A percentile compares a stretch with the other conserved stretches of the same genome.
phyloP scores from a whole-genome alignment of 805 yeast genomes.

The Priceomyces carsonii region DNA sequence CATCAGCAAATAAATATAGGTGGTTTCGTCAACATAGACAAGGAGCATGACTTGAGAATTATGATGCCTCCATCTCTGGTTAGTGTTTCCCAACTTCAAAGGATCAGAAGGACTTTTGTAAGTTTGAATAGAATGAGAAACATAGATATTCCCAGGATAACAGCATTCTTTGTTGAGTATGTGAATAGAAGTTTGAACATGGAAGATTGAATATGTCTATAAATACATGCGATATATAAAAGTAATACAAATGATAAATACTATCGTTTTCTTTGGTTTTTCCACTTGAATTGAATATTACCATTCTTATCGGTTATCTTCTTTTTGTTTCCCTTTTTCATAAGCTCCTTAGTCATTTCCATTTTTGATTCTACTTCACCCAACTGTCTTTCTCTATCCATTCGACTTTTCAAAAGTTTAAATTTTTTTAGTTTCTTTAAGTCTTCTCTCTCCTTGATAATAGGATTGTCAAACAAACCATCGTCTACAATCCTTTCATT shows the following conservation, averaged over 20 bases:
- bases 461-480: slow-evolving; percentile 26
- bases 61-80: slow-evolving; percentile 64
- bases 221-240: neutral
- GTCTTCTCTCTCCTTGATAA: slow-evolving; percentile 35
- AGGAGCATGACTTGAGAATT: slow-evolving; percentile 46
- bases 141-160: slow-evolving; percentile 67
- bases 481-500: slow-evolving; percentile 30
- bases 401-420: slow-evolving; percentile 58
- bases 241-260: neutral
- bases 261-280: slow-evolving; percentile 64
- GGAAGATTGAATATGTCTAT: slow-evolving; percentile 13
- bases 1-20: slow-evolving; percentile 58
- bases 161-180: slow-evolving; percentile 75
- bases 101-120: slow-evolving; percentile 83
- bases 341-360: slow-evolving; percentile 78
- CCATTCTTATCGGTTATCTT: slow-evolving; percentile 71
- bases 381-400: slow-evolving; percentile 71
- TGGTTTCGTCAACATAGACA: slow-evolving; percentile 49
- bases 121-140: slow-evolving; percentile 76
- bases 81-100: slow-evolving; percentile 75
- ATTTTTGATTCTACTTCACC: slow-evolving; percentile 67
- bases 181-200: slow-evolving; percentile 59
- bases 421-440: slow-evolving; percentile 62
- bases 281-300: slow-evolving; percentile 78
- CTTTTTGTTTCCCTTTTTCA: slow-evolving; percentile 88